phyloP scores from a whole-genome alignment of 768 basidiomycete species.

The Lactarius tabidus region DNA sequence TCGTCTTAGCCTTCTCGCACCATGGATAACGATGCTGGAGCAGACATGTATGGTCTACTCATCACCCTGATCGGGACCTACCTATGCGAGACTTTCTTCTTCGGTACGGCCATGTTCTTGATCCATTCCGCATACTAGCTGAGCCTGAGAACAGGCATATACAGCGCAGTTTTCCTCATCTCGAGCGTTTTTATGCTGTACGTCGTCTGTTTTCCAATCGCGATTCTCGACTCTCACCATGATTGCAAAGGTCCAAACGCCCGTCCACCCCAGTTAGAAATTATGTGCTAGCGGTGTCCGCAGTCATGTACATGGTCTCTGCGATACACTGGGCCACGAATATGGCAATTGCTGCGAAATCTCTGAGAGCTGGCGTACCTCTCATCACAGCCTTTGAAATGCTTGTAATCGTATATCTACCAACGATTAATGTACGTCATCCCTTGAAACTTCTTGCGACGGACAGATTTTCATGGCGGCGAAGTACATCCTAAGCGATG shows the following conservation, averaged over 20 bases:
- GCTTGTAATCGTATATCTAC: not conserved
- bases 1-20: not conserved
- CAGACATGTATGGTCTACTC: not conserved
- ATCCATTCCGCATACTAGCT: not conserved
- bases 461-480: not conserved
- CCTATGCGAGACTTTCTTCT: conserved; percentile 10
- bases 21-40: not conserved
- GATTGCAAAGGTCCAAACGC: not conserved
- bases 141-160: not conserved
- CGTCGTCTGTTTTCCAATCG: not conserved
- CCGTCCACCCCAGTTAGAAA: not conserved
- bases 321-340: not conserved
- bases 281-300: not conserved
- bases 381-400: not conserved
- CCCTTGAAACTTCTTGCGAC: not conserved
- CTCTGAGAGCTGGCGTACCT: not conserved
- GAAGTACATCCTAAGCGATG: conserved; percentile 8
- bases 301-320: conserved; percentile 4
- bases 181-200: not conserved
- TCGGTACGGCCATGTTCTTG: not conserved
- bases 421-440: conserved; percentile 4
- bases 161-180: not conserved
- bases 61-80: not conserved
- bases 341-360: not conserved
- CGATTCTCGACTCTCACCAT: not conserved